These are phyloP conservation scores for Alloascoidea africana DNA, from an alignment of 805 yeast genomes.

Conservation along the genomic window DNA sequence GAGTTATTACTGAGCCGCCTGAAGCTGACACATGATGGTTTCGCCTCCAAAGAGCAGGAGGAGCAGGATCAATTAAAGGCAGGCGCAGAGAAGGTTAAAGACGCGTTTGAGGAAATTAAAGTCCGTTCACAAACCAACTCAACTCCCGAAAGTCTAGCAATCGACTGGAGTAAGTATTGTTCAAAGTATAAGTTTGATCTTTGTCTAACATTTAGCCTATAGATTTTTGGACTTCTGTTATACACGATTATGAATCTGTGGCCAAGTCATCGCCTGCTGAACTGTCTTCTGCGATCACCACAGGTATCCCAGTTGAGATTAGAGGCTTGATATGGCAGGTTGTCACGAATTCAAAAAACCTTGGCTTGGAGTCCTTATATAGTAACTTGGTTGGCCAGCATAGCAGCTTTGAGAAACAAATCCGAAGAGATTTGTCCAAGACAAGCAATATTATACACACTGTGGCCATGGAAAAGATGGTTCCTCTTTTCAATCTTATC, in stretches of 20 bases:
- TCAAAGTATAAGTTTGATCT: no score
- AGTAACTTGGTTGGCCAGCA: conserved; percentile 27
- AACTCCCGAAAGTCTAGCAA: background rate
- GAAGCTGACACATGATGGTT: background rate
- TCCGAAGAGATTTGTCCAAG: conserved; percentile 69
- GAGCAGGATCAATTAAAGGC: conserved; percentile 6
- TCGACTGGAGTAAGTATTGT: no score
- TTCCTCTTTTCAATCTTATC: conserved; percentile 56
- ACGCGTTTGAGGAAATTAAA: conserved; percentile 7
- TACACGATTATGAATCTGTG: conserved; percentile 57
- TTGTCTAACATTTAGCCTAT: no score
- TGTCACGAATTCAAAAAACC: conserved; percentile 63
- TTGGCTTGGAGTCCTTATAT: conserved; percentile 43
- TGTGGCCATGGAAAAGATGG: conserved; percentile 37
- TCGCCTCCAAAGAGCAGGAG: background rate
- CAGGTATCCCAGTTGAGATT: conserved; percentile 74
- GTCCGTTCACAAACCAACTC: background rate
- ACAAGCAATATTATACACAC: conserved; percentile 62
- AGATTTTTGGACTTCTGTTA: conserved; percentile 77
- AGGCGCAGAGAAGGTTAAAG: conserved; percentile 11
- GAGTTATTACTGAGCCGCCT: background rate
- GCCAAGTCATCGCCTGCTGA: conserved; percentile 46
- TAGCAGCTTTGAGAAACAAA: conserved; percentile 58
- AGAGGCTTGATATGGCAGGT: conserved; percentile 91
- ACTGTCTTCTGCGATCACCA: conserved; percentile 44